Conservation (phyloP, 192 early-diverging fungal genomes). For the Pilobolus umbonatus region DNA sequence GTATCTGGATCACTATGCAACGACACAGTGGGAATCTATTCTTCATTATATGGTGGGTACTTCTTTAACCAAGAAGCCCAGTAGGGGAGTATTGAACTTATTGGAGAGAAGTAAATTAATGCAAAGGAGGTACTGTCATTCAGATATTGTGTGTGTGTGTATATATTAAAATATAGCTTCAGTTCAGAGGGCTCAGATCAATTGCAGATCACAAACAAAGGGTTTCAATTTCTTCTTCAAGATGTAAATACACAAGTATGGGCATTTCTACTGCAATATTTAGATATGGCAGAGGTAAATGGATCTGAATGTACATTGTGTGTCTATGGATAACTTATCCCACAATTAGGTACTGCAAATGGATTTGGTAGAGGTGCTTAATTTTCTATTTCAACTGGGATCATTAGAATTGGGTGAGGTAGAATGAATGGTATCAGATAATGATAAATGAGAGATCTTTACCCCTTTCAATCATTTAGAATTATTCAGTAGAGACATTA, state of each 20-base stretch:
- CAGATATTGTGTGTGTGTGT: not conserved
- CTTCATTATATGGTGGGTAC: constrained; percentile 94
- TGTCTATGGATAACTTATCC: not conserved
- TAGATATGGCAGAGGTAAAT: constrained; percentile 67
- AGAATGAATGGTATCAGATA: not conserved
- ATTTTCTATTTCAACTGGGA: constrained; percentile 91
- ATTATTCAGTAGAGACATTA: constrained; percentile 82
- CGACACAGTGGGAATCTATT: constrained; percentile 85
- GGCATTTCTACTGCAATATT: constrained; percentile 91
- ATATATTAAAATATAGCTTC: constrained; percentile 24
- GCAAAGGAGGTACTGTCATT: constrained; percentile 37
- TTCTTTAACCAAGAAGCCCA: constrained; percentile 55
- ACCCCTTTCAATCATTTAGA: constrained; percentile 30
- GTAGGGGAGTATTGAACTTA: constrained; percentile 65
- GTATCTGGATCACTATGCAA: constrained; percentile 77
- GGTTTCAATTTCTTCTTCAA: constrained; percentile 95
- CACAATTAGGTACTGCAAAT: constrained; percentile 59
- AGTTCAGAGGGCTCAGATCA: constrained; percentile 23
- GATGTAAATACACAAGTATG: constrained; percentile 94
- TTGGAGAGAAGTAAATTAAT: constrained; percentile 77
- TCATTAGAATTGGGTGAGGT: constrained; percentile 84
- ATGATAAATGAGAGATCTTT: too few species aligned
- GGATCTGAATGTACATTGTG: not conserved
- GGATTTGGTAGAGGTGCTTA: constrained; percentile 91
- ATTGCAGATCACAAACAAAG: constrained; percentile 86